Conservation (phyloP, 2,329 filamentous ascomycete genomes). For the Sporothrix humicola region DNA sequence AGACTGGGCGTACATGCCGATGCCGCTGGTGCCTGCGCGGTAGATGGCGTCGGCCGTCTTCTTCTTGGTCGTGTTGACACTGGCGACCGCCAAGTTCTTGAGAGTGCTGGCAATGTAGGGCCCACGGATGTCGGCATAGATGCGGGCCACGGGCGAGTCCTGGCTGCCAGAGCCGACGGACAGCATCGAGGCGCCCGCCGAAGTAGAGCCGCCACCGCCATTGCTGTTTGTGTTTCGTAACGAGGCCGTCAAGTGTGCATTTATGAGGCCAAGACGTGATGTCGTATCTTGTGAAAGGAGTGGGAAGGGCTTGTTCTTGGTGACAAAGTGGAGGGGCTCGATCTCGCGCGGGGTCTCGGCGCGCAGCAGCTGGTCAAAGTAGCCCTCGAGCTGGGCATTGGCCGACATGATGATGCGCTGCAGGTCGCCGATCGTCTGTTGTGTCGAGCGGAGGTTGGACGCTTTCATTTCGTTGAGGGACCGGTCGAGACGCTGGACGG, state of each 20-base stretch:
- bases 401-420: slow-evolving; percentile 77
- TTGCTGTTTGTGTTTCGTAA: slow-evolving; percentile 53
- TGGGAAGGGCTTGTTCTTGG: slow-evolving; percentile 86
- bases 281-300: slow-evolving; percentile 76
- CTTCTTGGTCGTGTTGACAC: slow-evolving; percentile 80
- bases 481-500: slow-evolving; percentile 85
- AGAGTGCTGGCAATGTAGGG: slow-evolving; percentile 83
- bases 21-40: slow-evolving; percentile 85
- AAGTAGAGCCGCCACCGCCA: slow-evolving; percentile 36
- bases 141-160: slow-evolving; percentile 75
- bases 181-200: slow-evolving; percentile 68
- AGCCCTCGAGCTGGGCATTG: slow-evolving; percentile 79
- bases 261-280: slow-evolving; percentile 78
- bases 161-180: slow-evolving; percentile 47
- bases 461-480: slow-evolving; percentile 83
- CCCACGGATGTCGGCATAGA: slow-evolving; percentile 85
- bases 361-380: slow-evolving; percentile 78
- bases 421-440: slow-evolving; percentile 83
- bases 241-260: slow-evolving; percentile 72
- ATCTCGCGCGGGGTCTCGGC: slow-evolving; percentile 78
- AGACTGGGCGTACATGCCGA: slow-evolving; percentile 84
- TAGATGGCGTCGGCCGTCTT: slow-evolving; percentile 85
- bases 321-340: slow-evolving; percentile 90
- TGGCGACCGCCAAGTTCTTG: slow-evolving; percentile 85
- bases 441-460: slow-evolving; percentile 91